Conservation (phyloP, 2,329 filamentous ascomycete genomes). For the Alternaria atra region DNA sequence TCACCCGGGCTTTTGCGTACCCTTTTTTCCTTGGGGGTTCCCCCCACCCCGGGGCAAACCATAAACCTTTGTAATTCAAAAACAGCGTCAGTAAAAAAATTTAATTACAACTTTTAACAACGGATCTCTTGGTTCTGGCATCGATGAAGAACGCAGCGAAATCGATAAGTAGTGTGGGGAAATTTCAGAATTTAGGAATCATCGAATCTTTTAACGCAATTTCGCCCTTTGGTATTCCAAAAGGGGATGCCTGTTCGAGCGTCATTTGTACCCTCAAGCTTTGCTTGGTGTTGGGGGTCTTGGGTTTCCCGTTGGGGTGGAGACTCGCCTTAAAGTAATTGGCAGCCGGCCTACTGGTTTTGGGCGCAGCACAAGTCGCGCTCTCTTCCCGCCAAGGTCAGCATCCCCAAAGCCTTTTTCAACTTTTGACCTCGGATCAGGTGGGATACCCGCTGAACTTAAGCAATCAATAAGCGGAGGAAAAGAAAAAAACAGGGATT, state of each 20-base stretch:
- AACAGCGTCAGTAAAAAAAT: too few species aligned
- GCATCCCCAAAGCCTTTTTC: conserved; percentile 13
- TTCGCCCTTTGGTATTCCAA: conserved; percentile 51
- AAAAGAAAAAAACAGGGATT: conserved; percentile 56
- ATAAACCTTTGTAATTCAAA: too few species aligned
- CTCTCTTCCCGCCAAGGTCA: conserved; percentile 1
- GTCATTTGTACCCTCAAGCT: conserved; percentile 43
- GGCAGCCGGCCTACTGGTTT: conserved; percentile 7
- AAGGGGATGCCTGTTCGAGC: conserved; percentile 51
- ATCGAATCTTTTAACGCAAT: conserved; percentile 38
- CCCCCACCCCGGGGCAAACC: too few species aligned
- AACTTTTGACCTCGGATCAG: conserved; percentile 53
- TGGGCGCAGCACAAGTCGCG: conserved; percentile 4
- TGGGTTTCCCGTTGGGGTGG: conserved; percentile 1
- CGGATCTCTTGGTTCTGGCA: too few species aligned
- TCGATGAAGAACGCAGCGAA: too few species aligned
- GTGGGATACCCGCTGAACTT: conserved; percentile 28
- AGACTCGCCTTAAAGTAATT: conserved; percentile 19
- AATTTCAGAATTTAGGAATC: conserved; percentile 54
- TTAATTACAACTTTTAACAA: too few species aligned
- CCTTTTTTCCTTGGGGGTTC: too few species aligned
- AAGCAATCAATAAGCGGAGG: conserved; percentile 37
- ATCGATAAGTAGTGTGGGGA: too few species aligned
- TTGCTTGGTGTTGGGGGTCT: conserved; percentile 24
- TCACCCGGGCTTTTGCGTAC: too few species aligned